These are phyloP conservation scores for Termitomyces sp. DNA, from an alignment of 768 basidiomycete species.

Conservation along the genomic window DNA sequence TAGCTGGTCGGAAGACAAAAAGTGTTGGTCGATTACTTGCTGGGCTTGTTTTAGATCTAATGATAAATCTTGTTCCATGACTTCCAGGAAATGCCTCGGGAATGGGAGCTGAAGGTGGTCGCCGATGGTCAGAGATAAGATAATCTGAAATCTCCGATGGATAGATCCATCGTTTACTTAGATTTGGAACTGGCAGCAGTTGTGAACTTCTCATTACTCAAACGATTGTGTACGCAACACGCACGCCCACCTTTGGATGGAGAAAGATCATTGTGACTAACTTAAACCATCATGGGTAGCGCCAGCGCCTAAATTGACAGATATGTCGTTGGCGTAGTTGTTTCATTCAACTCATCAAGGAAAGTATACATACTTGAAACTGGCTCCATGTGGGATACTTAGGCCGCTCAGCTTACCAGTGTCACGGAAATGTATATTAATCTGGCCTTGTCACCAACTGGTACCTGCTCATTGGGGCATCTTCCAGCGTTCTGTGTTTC, in stretches of 20 bases:
- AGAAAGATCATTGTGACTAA: not conserved
- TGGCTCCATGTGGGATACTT: too few species aligned
- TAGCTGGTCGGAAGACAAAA: constrained; percentile 3
- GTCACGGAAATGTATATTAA: too few species aligned
- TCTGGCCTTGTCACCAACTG: too few species aligned
- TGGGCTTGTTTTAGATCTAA: constrained; percentile 11
- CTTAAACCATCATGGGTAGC: too few species aligned
- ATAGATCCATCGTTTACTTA: too few species aligned
- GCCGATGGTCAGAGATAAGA: not conserved
- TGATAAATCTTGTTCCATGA: constrained; percentile 1
- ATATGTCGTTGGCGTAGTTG: not conserved
- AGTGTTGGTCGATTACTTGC: constrained; percentile 10
- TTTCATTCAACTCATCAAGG: too few species aligned
- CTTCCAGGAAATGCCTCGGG: not conserved
- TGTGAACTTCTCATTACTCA: too few species aligned
- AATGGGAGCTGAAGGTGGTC: not conserved
- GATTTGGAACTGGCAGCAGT: too few species aligned
- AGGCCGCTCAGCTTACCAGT: too few species aligned
- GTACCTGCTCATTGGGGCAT: too few species aligned
- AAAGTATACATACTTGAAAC: too few species aligned
- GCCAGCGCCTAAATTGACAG: not conserved
- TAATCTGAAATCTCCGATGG: not conserved
- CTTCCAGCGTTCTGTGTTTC: not conserved
- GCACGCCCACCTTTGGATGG: not conserved
- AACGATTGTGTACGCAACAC: not conserved